Evolutionary conservation across 139 green algal species (phyloP).

Genomic region (Picochlorum costavermella): DNA sequence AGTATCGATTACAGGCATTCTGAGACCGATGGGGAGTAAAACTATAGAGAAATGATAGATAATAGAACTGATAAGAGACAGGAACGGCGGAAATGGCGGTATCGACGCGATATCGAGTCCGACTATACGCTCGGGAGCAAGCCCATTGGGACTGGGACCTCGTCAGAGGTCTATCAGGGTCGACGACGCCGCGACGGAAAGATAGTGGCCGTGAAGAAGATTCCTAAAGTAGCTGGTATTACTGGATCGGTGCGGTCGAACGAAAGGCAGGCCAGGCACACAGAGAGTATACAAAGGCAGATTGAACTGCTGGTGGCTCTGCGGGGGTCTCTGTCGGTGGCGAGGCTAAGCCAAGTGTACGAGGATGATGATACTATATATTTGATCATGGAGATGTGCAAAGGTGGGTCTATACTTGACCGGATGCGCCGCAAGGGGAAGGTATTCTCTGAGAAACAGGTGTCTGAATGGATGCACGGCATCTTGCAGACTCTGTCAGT

Average conservation of each 20-base stretch:
- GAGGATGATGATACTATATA: conserved; percentile 36
- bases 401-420: conserved; percentile 35
- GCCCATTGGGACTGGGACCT: conserved; percentile 15
- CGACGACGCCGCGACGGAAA: not conserved
- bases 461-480: conserved; percentile 25
- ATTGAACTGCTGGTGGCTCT: conserved; percentile 30
- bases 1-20: too few relatives aligned
- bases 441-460: conserved; percentile 29
- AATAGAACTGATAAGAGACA: too few relatives aligned
- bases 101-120: too few relatives aligned
- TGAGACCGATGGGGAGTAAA: too few relatives aligned
- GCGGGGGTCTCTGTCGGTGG: conserved; percentile 29
- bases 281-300: not conserved
- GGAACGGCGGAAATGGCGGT: too few relatives aligned
- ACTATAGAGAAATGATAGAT: too few relatives aligned
- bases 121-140: conserved; percentile 9
- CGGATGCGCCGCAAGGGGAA: not conserved
- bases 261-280: not conserved
- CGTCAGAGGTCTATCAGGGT: conserved; percentile 6
- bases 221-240: conserved; percentile 23
- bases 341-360: conserved; percentile 28
- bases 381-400: conserved; percentile 41
- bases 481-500: conserved; percentile 38
- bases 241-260: conserved; percentile 11
- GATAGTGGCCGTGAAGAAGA: conserved; percentile 17